Conservation (phyloP, 371 early-diverging fungal species). For the Chytridiales sp. region DNA sequence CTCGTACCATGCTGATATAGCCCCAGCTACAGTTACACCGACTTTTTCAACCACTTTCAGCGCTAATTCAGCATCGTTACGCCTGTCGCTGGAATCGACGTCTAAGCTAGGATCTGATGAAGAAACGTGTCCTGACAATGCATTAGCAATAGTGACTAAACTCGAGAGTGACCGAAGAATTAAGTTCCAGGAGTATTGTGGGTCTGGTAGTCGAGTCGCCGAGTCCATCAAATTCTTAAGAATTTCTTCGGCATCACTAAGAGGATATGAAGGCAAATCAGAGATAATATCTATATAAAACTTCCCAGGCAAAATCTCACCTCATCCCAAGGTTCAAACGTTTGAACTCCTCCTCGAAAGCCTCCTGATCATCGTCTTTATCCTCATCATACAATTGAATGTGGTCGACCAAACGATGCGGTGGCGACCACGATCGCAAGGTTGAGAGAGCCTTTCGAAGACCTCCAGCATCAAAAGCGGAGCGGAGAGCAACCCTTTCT, state of each 20-base stretch:
- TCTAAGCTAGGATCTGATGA: too few relatives aligned
- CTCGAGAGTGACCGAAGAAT: neutral
- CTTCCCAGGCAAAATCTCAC: constrained; percentile 11
- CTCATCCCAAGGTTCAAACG: constrained; percentile 19
- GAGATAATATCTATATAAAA: neutral
- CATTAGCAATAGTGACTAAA: neutral
- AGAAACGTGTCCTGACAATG: too few relatives aligned
- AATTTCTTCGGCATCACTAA: constrained; percentile 25
- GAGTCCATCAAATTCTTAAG: constrained; percentile 16
- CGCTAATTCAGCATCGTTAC: too few relatives aligned
- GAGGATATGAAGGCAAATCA: neutral
- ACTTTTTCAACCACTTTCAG: constrained; percentile 7
- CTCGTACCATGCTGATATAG: neutral
- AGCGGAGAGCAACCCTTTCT: constrained; percentile 27
- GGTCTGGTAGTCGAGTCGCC: neutral
- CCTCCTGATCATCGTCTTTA: constrained; percentile 38
- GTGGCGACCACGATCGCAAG: constrained; percentile 19
- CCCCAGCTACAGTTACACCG: constrained; percentile 1
- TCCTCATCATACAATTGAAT: constrained; percentile 45
- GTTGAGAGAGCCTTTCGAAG: constrained; percentile 18
- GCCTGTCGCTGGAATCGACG: too few relatives aligned
- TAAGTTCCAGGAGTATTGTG: neutral
- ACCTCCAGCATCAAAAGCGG: constrained; percentile 32
- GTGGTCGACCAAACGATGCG: constrained; percentile 24
- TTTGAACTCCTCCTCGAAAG: constrained; percentile 22